phyloP scores from a whole-genome alignment of 2,329 filamentous ascomycete species.

The Amesomyces nigricolor region DNA sequence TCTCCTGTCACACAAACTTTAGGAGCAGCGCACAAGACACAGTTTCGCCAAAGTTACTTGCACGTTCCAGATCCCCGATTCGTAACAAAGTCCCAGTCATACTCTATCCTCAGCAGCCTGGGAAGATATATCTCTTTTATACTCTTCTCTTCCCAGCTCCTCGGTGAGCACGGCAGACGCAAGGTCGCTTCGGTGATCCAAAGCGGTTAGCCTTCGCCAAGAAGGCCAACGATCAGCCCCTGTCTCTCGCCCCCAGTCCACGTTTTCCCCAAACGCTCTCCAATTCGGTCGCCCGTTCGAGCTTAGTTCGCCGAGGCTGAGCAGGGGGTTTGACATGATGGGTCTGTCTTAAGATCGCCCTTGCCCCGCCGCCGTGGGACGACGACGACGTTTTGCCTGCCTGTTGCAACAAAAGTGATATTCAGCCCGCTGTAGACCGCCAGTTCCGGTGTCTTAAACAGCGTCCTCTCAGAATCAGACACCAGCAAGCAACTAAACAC shows the following conservation, averaged over 20 bases:
- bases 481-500: not conserved
- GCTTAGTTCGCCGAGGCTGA: conserved; percentile 24
- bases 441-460: not conserved
- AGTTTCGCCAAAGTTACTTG: not conserved
- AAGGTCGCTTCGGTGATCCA: conserved; percentile 8
- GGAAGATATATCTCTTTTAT: not conserved
- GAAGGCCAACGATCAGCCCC: not conserved
- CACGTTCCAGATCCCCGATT: not conserved
- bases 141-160: not conserved
- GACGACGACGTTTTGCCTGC: not conserved
- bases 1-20: not conserved
- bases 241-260: conserved; percentile 1
- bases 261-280: not conserved
- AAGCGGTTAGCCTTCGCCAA: conserved; percentile 11
- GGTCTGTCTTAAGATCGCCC: conserved; percentile 6
- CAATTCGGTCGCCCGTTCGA: conserved; percentile 26
- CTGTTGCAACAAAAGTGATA: not conserved
- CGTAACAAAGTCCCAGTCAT: not conserved
- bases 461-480: not conserved
- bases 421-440: not conserved
- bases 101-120: not conserved
- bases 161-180: conserved; percentile 11
- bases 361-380: conserved; percentile 3
- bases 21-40: not conserved
- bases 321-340: conserved; percentile 4